phyloP scores from a whole-genome alignment of 306 rosid species.

The Quercus bicolor region DNA sequence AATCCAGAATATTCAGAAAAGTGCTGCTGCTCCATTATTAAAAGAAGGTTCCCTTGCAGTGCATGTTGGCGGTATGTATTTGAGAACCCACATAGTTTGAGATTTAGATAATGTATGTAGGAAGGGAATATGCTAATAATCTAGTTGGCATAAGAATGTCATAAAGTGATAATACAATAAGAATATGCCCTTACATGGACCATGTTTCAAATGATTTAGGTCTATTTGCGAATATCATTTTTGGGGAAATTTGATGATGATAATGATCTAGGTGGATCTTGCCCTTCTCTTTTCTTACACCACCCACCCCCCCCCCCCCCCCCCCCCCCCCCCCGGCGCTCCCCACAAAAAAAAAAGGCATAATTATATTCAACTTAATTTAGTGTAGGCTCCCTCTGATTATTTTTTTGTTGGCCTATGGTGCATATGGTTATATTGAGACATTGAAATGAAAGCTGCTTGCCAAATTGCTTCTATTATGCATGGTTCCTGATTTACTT shows the following conservation, averaged over 20 bases:
- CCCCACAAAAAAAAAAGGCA: accelerated
- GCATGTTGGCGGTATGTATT: conserved; percentile 67
- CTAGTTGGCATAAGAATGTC: neutral
- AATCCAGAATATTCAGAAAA: conserved; percentile 58
- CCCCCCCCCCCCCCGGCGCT: no score
- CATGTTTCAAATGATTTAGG: neutral
- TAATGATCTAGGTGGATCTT: neutral
- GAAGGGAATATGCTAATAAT: neutral
- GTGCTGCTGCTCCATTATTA: conserved; percentile 67
- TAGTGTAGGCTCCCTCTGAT: neutral
- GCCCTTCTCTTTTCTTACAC: no score
- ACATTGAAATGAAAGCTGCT: no score
- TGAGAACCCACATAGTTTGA: neutral
- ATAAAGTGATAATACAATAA: neutral
- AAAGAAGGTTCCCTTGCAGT: conserved; percentile 79
- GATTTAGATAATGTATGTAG: neutral
- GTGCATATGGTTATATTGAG: no score
- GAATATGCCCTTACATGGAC: neutral
- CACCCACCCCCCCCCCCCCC: accelerated
- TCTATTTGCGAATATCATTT: neutral
- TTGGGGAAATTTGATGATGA: neutral
- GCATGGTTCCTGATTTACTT: no score
- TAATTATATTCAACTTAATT: neutral
- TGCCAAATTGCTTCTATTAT: no score
- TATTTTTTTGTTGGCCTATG: no score